A percentile compares a stretch with the other conserved stretches of the same genome.
These are phyloP conservation scores for Coprinopsis sp. DNA, from an alignment of 768 basidiomycete genomes.

Conservation along the genomic window DNA sequence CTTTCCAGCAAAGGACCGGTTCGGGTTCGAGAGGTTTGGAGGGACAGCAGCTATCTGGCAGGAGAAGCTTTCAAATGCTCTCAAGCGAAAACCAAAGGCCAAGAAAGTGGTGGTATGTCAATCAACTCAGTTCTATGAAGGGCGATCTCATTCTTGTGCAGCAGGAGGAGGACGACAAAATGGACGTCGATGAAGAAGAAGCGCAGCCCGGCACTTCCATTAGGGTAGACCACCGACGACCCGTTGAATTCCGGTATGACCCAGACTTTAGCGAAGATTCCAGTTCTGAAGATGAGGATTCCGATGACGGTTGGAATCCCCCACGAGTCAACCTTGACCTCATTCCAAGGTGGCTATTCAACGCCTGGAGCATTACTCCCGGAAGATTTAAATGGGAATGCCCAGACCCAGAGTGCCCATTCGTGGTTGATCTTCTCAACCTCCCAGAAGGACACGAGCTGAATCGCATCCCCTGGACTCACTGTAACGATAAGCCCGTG, in stretches of 20 bases:
- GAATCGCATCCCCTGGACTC: too few species aligned
- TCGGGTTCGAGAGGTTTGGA: conserved; percentile 6
- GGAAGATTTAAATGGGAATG: background rate
- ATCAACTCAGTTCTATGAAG: too few species aligned
- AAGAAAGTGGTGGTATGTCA: background rate
- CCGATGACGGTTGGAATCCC: background rate
- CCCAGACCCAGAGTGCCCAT: background rate
- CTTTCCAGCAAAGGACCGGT: background rate
- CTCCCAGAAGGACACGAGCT: too few species aligned
- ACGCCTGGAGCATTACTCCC: background rate
- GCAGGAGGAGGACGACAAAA: too few species aligned
- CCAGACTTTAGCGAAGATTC: conserved; percentile 6
- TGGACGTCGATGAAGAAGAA: too few species aligned
- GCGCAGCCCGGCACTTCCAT: too few species aligned
- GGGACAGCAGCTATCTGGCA: background rate
- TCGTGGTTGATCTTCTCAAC: too few species aligned
- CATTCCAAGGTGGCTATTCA: background rate
- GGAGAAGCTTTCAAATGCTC: background rate
- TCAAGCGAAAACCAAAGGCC: background rate
- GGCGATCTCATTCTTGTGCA: too few species aligned
- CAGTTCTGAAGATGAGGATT: conserved; percentile 1
- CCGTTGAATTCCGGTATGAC: conserved; percentile 4
- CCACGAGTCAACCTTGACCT: background rate
- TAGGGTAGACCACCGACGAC: background rate
- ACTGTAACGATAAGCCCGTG: too few species aligned